Evolutionary conservation across 768 basidiomycete genomes (phyloP).

Genomic region (Hericium erinaceus): DNA sequence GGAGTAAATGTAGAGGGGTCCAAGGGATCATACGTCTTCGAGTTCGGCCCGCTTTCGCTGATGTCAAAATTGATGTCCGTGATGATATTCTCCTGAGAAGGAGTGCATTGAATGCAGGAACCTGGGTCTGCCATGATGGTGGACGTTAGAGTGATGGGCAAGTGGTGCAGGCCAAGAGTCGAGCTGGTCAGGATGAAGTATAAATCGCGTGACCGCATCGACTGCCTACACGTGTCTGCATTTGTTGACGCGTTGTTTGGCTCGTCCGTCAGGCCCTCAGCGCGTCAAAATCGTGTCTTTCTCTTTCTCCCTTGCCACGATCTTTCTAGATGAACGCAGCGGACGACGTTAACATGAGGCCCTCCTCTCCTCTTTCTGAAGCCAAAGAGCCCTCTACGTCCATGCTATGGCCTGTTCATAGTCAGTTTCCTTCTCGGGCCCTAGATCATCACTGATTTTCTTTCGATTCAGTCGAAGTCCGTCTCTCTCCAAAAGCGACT

Average conservation of each 20-base stretch:
- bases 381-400: neutral
- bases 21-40: conserved; percentile 16
- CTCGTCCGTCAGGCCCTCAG: neutral
- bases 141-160: neutral
- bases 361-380: neutral
- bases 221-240: conserved; percentile 12
- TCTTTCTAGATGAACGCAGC: conserved; percentile 10
- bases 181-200: neutral
- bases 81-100: neutral
- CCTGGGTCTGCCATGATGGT: conserved; percentile 20
- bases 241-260: conserved; percentile 46
- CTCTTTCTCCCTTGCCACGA: neutral
- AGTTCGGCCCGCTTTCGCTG: neutral
- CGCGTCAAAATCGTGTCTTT: neutral
- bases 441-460: neutral
- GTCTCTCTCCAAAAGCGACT: conserved; percentile 57
- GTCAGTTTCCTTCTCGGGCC: conserved; percentile 25
- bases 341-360: neutral
- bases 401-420: conserved; percentile 56
- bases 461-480: conserved; percentile 63
- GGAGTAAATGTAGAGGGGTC: conserved; percentile 49
- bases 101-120: conserved; percentile 16
- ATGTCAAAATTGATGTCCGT: neutral
- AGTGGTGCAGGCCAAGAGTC: neutral
- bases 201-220: neutral